These are phyloP conservation scores for Yamadazyma membranifaciens DNA, from an alignment of 1,139 yeast species.

Conservation along the genomic window DNA sequence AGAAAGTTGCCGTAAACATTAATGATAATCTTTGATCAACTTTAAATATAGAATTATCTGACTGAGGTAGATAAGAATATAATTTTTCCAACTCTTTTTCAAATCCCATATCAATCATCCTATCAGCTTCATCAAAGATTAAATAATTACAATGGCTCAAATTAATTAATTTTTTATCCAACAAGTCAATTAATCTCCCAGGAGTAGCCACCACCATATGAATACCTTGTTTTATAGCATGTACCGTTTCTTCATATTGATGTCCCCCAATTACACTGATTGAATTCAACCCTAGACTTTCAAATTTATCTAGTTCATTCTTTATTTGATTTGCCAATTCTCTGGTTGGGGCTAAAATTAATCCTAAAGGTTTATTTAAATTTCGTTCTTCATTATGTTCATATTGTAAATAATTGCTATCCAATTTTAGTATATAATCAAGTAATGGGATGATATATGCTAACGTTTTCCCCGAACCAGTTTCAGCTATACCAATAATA, in stretches of 20 bases:
- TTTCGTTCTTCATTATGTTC: constrained; percentile 33
- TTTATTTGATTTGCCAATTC: constrained; percentile 90
- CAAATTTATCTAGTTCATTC: constrained; percentile 57
- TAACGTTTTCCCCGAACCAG: constrained; percentile 94
- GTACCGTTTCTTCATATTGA: constrained; percentile 70
- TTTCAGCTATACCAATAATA: constrained; percentile 88
- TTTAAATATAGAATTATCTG: constrained; percentile 27
- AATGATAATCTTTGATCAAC: constrained; percentile 46
- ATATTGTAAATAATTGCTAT: constrained; percentile 31
- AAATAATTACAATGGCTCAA: constrained; percentile 64
- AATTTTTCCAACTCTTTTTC: constrained; percentile 73
- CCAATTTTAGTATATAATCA: constrained; percentile 47
- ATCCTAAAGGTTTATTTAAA: constrained; percentile 46
- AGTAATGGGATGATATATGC: constrained; percentile 78
- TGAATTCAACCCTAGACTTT: constrained; percentile 43
- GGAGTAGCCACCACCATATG: constrained; percentile 93
- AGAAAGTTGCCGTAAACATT: constrained; percentile 96
- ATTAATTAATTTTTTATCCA: constrained; percentile 64
- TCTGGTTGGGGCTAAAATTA: constrained; percentile 87
- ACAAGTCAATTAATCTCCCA: constrained; percentile 79
- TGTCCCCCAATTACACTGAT: constrained; percentile 90
- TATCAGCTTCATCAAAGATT: constrained; percentile 89
- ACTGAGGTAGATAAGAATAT: constrained; percentile 43
- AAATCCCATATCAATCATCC: constrained; percentile 94
- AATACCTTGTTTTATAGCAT: constrained; percentile 61